Evolutionary conservation across 1,139 yeast genomes (phyloP).

Genomic region (Lodderomyces pseudojiufengensis): DNA sequence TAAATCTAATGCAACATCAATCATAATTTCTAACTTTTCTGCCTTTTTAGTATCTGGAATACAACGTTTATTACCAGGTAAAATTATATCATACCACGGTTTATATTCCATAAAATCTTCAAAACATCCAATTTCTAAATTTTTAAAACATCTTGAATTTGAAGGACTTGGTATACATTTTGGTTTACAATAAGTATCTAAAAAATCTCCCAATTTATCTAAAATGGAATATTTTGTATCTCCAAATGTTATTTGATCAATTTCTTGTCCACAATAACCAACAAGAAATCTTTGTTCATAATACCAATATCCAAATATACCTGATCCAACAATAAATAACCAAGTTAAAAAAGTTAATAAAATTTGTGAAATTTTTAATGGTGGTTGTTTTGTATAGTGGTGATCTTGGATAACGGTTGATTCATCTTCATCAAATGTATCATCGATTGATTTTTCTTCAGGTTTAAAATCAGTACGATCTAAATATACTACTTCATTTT

Average conservation of each 20-base stretch:
- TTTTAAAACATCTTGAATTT: slow-evolving; percentile 70
- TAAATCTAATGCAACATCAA: slow-evolving; percentile 62
- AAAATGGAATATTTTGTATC: slow-evolving; percentile 17
- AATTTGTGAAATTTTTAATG: slow-evolving; percentile 7
- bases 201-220: slow-evolving; percentile 23
- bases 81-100: slow-evolving; percentile 63
- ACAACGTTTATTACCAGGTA: slow-evolving; percentile 48
- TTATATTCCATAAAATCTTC: slow-evolving; percentile 58
- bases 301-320: slow-evolving; percentile 52
- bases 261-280: slow-evolving; percentile 69
- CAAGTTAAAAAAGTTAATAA: slow-evolving; percentile 22
- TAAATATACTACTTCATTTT: slow-evolving; percentile 11
- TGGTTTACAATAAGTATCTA: slow-evolving; percentile 50
- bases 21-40: slow-evolving; percentile 63
- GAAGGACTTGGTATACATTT: slow-evolving; percentile 74
- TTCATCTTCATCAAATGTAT: not conserved
- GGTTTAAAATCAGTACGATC: too few relatives aligned
- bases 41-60: slow-evolving; percentile 75
- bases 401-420: not conserved
- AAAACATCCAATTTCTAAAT: slow-evolving; percentile 60
- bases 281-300: slow-evolving; percentile 54
- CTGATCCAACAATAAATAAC: slow-evolving; percentile 24
- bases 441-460: too few relatives aligned
- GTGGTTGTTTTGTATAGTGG: slow-evolving; percentile 2
- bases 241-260: slow-evolving; percentile 34